Base-by-base conservation (phyloP, 345 rosid genomes). In the Viola odorata region DNA sequence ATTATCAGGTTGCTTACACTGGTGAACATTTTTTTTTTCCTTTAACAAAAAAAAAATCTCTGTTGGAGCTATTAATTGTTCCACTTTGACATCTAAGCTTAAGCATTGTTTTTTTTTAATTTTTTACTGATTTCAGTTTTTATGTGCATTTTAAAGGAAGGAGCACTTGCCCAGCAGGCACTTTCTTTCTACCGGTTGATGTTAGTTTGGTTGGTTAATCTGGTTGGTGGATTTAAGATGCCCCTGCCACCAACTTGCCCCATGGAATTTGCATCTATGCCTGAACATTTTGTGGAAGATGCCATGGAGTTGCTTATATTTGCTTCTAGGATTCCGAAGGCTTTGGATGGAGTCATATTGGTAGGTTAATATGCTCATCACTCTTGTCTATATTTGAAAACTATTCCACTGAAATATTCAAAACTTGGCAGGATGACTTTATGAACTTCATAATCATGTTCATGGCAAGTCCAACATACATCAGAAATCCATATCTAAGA, bases 221-320 rank as follows among this genome's bases (percentile, higher is more conserved):
- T 91, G 75, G 89, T 84, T 73, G 98, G 96, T 67, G 99, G 98
- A 64, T 95, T 91, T 79, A 86, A 76, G 81, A 91, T 95, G 95
- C 97, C 99, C 58, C 73, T 91, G 17, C 92, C 96, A 38, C 57
- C 82, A 55, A 74, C 76, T 41, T 95, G 97, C 70, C 90, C 99
- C 39, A 84, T 82, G 98, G 87, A 86, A 67, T 88, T 95, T 78
- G 91, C 99, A 10, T 82, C 81, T 69, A 78, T 91, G 96, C 99
- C 99, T 16, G 98, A 95, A 84, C 98, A 95, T 83, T 95, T 95
- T 78, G 85, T 86, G 66, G 99, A 95, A 78, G 99, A 95, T 84
- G 92, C 96, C 8, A 82, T 86, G 98, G 99, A 95, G 73, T 76
- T 95, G 67, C 85, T 95, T 63, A 85, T 88, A 68, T 91, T 82